Base-by-base conservation (phyloP, 257 asterid genomes). In the Cordia subcordata region DNA sequence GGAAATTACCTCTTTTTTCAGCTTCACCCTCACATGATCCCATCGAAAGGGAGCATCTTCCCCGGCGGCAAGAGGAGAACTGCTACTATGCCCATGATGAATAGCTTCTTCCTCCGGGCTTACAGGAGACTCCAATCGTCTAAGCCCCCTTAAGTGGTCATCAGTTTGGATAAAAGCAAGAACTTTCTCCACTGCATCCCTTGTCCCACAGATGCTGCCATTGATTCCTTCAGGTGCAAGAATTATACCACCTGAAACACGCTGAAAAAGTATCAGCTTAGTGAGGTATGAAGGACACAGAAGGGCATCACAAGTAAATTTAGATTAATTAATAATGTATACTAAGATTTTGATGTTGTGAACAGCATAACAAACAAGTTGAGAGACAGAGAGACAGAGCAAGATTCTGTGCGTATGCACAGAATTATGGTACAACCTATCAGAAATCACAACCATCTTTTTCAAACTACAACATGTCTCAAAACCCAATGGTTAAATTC, bases 211-310 rank as follows among this genome's bases (percentile, higher is more conserved):
- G 72, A 93, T 69, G 77, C 96, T 93, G 38, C 99, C 98, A 35
- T 93, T 93, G 73, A 93, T 89, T 64, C 99, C 97, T 83, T 93
- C 95, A 52, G 96, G 92, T 49, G 99, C 99, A 54, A 93, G 97
- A 66, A 93, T 89, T 53, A 93, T 86, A 45, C 99, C 99, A 64
- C 99, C 99, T 82, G 96, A 92, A 73, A 92, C 95, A 64, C 85
- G 84, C 97, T 93, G 97, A 72, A 72, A n/a, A 64, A 70, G 55
- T 67, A 83, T 81, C 88, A 77, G 89, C 88, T 90, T 66, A 72
- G 95, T 81, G 74, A 86, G 86, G 87, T 65, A 65, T 57, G 51
- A 57, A 65, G 45, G 49, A 13, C 51, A 42, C 27, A 40, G 47
- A 60, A 55, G 38, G 38, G 20, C 11, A 22, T 16, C 10, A 51